Base-by-base conservation (phyloP, 495 filamentous ascomycete genomes). In the Friedmanniomyces endolithicus region DNA sequence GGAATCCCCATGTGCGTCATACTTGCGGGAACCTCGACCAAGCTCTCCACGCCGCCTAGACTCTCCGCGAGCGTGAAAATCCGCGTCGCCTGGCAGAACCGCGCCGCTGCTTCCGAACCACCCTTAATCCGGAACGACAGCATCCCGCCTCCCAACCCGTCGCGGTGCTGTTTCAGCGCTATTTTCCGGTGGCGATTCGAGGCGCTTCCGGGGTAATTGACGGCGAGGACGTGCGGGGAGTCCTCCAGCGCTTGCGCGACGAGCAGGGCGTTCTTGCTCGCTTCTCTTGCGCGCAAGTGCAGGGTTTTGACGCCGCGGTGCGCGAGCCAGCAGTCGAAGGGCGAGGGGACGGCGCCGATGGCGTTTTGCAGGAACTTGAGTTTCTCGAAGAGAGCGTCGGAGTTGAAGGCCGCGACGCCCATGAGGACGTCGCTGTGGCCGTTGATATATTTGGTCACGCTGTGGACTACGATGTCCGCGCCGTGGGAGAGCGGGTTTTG, bases 401-500 rank as follows among this genome's bases (percentile, higher is more conserved):
- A 84, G 74, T 92, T 97, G 78, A 94, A 95, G n/a, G 92, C 92
- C 19, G 88, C 88, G 31, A 87, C 83, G 55, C 92, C 92, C 92
- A 99, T 99, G 50, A 95, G 77, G n/a, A 99, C 92, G 67, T 99
- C 90, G 11, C 80, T 84, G 71, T 99, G 92, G 7, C 92, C 92
- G 66, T 99, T 99, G 69, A 99, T 97, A 72, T 97, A 99, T 70
- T 99, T 99, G 8, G 92, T 99, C n/a, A 99, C 92, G 37, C 85
- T 90, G 75, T 99, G 92, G n/a, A 97, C 83, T 41, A 97, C 92
- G 45, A 99, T 89, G 65, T 99, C 94, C 34, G 92, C 92, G 62
- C 92, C 92, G 70, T 94, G 88, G 62, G 89, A 81, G 24, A 99
- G 77, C 1, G 92, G 92, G 68, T 96, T 97, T 70, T 99, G 92